Conservation (phyloP, 2,329 filamentous ascomycete species). For the Aspergillus piperis region DNA sequence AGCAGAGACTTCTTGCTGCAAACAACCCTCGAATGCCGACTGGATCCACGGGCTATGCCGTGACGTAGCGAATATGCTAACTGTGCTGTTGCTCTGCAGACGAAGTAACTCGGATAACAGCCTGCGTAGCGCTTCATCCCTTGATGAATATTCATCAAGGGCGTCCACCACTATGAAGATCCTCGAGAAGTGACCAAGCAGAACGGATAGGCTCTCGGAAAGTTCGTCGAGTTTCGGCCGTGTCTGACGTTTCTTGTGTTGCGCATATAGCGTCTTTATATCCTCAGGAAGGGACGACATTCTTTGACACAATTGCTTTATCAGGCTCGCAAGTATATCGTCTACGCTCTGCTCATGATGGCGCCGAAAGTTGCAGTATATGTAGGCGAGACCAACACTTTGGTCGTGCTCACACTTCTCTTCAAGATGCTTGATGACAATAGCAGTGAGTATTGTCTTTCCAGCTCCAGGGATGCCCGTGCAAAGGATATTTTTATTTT, state of each 20-base stretch:
- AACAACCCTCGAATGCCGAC: slow-evolving; percentile 19
- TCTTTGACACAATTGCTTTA: slow-evolving; percentile 42
- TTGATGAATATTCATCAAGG: slow-evolving; percentile 31
- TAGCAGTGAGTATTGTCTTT: slow-evolving; percentile 22
- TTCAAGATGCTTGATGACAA: slow-evolving; percentile 5
- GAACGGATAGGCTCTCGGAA: slow-evolving; percentile 15
- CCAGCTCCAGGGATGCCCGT: slow-evolving; percentile 23
- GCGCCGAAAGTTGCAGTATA: slow-evolving; percentile 51
- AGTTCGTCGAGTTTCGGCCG: slow-evolving; percentile 31
- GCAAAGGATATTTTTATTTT: slow-evolving; percentile 16
- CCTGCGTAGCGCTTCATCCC: not conserved
- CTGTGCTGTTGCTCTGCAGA: slow-evolving; percentile 19
- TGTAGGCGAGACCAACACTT: slow-evolving; percentile 44
- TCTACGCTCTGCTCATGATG: slow-evolving; percentile 40
- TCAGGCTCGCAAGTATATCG: slow-evolving; percentile 36
- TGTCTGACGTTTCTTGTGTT: slow-evolving; percentile 14
- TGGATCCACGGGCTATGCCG: slow-evolving; percentile 29
- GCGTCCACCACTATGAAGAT: slow-evolving; percentile 35
- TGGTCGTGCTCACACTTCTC: not conserved
- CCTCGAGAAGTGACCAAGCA: slow-evolving; percentile 20
- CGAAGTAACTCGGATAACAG: slow-evolving; percentile 26
- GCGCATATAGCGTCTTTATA: slow-evolving; percentile 33
- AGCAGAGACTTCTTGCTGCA: slow-evolving; percentile 36
- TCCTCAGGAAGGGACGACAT: slow-evolving; percentile 24
- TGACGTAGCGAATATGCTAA: slow-evolving; percentile 38